Conservation (phyloP, 371 early-diverging fungal genomes). For the Syncephalastrum contaminatum region DNA sequence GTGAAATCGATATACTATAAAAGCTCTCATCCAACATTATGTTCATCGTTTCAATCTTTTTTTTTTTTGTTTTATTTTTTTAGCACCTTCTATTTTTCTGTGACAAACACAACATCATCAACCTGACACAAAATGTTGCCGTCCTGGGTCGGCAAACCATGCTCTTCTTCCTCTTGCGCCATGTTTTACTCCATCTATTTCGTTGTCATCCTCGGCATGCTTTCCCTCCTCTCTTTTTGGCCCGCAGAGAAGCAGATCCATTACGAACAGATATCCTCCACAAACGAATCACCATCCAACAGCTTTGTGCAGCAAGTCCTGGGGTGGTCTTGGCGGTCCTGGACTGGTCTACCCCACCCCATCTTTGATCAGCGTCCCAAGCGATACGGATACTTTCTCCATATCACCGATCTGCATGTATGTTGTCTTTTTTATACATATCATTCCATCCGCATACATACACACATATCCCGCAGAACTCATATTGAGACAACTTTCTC, state of each 20-base stretch:
- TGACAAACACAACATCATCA: constrained; percentile 8
- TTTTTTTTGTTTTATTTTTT: not conserved
- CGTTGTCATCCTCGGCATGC: constrained; percentile 5
- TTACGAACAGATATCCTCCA: constrained; percentile 3
- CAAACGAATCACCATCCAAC: constrained; percentile 3
- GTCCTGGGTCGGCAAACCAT: constrained; percentile 2
- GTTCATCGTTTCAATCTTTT: not conserved
- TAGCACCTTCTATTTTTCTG: not conserved
- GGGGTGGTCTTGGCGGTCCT: constrained; percentile 13
- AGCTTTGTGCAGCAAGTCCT: constrained; percentile 10
- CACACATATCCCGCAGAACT: no score
- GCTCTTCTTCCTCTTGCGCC: constrained; percentile 8
- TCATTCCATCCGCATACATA: not conserved
- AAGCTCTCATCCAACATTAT: constrained; percentile 2
- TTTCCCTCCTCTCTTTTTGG: constrained; percentile 8
- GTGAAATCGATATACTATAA: not conserved
- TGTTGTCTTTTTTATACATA: constrained; percentile 1
- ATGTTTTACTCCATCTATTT: constrained; percentile 13
- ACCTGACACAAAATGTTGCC: constrained; percentile 3
- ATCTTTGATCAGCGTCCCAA: constrained; percentile 9
- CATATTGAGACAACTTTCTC: not conserved
- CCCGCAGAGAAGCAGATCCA: constrained; percentile 5
- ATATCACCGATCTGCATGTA: constrained; percentile 80
- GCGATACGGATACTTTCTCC: constrained; percentile 59
- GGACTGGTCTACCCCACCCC: constrained; percentile 12